Evolutionary conservation across 2,329 filamentous ascomycete species (phyloP).

Genomic region (Ophiocordyceps unilateralis): DNA sequence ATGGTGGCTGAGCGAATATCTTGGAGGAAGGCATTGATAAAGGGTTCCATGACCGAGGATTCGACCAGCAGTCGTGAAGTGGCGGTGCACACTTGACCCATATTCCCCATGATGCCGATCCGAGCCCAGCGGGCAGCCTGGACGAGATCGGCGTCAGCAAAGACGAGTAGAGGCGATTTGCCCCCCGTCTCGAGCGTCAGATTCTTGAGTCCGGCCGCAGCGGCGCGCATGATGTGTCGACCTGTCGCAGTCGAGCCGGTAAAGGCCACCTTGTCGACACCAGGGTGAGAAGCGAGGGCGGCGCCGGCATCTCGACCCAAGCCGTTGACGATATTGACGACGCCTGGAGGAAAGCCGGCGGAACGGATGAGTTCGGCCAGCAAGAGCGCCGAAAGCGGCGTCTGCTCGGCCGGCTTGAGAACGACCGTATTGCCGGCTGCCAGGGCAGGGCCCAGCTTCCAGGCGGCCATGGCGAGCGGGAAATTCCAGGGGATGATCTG

Average conservation of each 20-base stretch:
- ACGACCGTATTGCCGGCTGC: slow-evolving; percentile 57
- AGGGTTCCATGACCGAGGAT: slow-evolving; percentile 64
- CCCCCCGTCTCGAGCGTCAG: slow-evolving; percentile 65
- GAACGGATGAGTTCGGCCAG: slow-evolving; percentile 51
- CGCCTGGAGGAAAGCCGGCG: slow-evolving; percentile 63
- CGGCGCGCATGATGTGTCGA: slow-evolving; percentile 64
- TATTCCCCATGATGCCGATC: slow-evolving; percentile 49
- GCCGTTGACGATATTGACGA: slow-evolving; percentile 62
- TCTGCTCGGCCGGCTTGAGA: slow-evolving; percentile 63
- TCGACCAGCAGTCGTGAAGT: slow-evolving; percentile 76
- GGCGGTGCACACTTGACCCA: slow-evolving; percentile 53
- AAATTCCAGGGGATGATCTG: slow-evolving; percentile 90
- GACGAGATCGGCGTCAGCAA: slow-evolving; percentile 61
- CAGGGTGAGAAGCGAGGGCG: slow-evolving; percentile 59
- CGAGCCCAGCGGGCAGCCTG: slow-evolving; percentile 66
- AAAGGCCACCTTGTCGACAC: slow-evolving; percentile 70
- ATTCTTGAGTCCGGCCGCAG: slow-evolving; percentile 69
- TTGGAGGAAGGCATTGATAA: slow-evolving; percentile 67
- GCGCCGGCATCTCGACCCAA: slow-evolving; percentile 66
- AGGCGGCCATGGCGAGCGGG: slow-evolving; percentile 62
- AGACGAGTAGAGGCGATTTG: slow-evolving; percentile 69
- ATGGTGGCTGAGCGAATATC: slow-evolving; percentile 69
- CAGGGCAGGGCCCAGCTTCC: slow-evolving; percentile 66
- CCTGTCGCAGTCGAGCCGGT: slow-evolving; percentile 61
- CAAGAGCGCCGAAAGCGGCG: slow-evolving; percentile 50